Conservation (phyloP, 371 early-diverging fungal genomes). For the Chytridium lagenaria region DNA sequence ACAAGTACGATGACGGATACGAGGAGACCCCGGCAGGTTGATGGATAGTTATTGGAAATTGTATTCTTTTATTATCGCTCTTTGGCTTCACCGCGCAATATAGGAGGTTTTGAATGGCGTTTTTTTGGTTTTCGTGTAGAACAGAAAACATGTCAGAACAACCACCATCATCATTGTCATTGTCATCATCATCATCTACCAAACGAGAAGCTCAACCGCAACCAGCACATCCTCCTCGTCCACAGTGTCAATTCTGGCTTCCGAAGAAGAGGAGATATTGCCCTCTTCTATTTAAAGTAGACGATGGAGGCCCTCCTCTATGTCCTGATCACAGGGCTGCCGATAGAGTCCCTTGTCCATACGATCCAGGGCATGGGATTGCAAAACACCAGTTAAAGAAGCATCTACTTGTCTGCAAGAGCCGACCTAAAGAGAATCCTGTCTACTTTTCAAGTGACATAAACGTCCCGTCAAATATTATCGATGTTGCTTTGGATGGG, state of each 20-base stretch:
- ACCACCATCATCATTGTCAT: no score
- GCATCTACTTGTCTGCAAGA: background rate
- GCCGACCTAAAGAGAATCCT: background rate
- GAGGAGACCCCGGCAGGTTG: no score
- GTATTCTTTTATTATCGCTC: no score
- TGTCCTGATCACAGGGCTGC: background rate
- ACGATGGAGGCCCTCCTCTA: slow-evolving; percentile 4
- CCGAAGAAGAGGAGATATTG: slow-evolving; percentile 25
- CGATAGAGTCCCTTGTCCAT: slow-evolving; percentile 10
- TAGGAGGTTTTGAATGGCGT: no score
- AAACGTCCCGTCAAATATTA: background rate
- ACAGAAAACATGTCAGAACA: no score
- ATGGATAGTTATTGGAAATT: no score
- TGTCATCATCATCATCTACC: no score
- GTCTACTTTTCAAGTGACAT: background rate
- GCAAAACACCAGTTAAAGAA: background rate
- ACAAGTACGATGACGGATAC: no score
- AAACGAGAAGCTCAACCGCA: background rate
- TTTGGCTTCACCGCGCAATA: no score
- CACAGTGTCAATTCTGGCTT: slow-evolving; percentile 17
- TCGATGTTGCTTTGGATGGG: background rate
- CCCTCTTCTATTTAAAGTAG: background rate
- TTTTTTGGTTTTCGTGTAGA: no score
- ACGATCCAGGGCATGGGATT: background rate
- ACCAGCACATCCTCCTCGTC: slow-evolving; percentile 3